Percentiles rank a stretch among this genome's conserved stretches.
Evolutionary conservation across 306 rosid genomes (phyloP).

Genomic region (Rosa persica): DNA sequence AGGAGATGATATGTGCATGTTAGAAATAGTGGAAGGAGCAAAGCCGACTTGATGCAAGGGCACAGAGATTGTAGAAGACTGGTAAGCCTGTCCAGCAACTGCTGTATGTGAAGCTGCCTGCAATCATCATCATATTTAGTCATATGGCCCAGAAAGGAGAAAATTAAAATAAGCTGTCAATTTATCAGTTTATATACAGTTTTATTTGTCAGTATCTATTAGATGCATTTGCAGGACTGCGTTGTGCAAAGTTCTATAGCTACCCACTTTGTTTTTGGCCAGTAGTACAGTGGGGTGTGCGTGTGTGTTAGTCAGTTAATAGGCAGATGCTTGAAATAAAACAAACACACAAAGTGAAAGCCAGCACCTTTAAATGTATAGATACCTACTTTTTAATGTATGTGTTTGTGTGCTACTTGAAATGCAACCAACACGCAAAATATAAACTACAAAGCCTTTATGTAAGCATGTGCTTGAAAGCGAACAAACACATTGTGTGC

Average conservation of each 20-base stretch:
- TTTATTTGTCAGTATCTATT: neutral
- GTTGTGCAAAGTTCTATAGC: neutral
- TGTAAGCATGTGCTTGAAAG: neutral
- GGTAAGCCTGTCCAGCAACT: constrained; percentile 39
- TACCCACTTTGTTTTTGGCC: neutral
- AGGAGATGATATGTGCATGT: constrained; percentile 50
- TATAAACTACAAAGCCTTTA: neutral
- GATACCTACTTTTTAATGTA: neutral
- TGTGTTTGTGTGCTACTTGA: neutral
- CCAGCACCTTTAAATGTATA: too few species aligned
- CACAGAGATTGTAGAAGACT: constrained; percentile 39
- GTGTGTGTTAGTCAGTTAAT: too few species aligned
- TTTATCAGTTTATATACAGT: neutral
- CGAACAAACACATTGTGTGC: neutral
- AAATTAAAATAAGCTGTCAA: neutral
- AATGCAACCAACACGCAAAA: neutral
- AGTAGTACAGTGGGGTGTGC: too few species aligned
- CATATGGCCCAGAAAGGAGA: neutral
- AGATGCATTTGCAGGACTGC: neutral
- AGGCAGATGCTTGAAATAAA: neutral
- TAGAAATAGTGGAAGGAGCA: constrained; percentile 41
- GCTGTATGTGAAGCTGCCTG: constrained; percentile 55
- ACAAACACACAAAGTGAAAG: neutral
- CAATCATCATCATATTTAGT: constrained; percentile 22
- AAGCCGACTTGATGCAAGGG: constrained; percentile 40